phyloP scores from a whole-genome alignment of 352 stramenopile genomes.

The Globisporangium sylvaticum region DNA sequence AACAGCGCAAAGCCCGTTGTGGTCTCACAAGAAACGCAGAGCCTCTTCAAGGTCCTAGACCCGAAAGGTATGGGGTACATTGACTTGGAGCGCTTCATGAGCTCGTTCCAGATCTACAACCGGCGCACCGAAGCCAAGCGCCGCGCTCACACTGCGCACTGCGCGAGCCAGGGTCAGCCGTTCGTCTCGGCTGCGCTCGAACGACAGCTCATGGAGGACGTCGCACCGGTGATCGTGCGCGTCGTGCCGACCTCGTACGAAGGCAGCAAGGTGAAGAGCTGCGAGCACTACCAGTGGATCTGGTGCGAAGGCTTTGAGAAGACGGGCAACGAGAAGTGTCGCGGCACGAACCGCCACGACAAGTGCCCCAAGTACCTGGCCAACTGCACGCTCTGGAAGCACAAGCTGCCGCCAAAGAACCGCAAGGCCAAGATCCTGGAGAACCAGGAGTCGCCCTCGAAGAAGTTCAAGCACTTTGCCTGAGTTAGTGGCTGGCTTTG shows the following conservation, averaged over 20 bases:
- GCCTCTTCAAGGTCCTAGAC: slow-evolving; percentile 57
- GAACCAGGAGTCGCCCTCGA: slow-evolving; percentile 78
- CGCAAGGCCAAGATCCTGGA: slow-evolving; percentile 70
- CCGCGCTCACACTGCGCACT: slow-evolving; percentile 50
- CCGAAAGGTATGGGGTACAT: slow-evolving; percentile 36
- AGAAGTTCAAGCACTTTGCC: slow-evolving; percentile 80
- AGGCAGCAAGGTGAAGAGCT: slow-evolving; percentile 79
- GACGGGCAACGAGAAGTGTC: slow-evolving; percentile 81
- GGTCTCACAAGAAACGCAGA: slow-evolving; percentile 38
- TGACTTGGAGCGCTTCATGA: slow-evolving; percentile 76
- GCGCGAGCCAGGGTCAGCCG: slow-evolving; percentile 45
- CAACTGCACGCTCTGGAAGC: slow-evolving; percentile 85
- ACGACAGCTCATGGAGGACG: slow-evolving; percentile 70
- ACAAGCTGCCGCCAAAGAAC: slow-evolving; percentile 83
- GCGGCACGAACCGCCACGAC: slow-evolving; percentile 79
- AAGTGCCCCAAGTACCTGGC: slow-evolving; percentile 85
- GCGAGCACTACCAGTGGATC: slow-evolving; percentile 84
- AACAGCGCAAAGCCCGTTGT: slow-evolving; percentile 11
- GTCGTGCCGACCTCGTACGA: slow-evolving; percentile 67
- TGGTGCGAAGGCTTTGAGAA: slow-evolving; percentile 86
- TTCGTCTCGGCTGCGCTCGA: slow-evolving; percentile 50
- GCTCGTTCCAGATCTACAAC: slow-evolving; percentile 86
- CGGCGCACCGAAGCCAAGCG: slow-evolving; percentile 78
- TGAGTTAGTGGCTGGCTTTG: slow-evolving; percentile 15
- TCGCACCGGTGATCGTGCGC: slow-evolving; percentile 70